phyloP scores from a whole-genome alignment of 768 basidiomycete species.

The Sarcomyxa edulis region DNA sequence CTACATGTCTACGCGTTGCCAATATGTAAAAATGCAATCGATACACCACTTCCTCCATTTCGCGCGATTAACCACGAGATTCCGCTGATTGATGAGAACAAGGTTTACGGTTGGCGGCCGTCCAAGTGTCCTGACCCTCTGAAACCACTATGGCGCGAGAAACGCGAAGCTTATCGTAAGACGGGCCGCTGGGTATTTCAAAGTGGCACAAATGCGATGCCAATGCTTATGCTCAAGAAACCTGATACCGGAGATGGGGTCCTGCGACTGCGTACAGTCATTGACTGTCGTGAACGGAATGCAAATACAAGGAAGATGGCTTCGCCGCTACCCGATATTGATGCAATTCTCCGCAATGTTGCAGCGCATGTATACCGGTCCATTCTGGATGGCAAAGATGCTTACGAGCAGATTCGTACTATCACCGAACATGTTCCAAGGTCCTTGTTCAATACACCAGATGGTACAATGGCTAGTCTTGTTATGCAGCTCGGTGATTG shows the following conservation, averaged over 20 bases:
- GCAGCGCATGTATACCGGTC: slow-evolving; percentile 17
- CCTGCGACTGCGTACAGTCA: slow-evolving; percentile 18
- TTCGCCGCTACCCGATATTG: slow-evolving; percentile 20
- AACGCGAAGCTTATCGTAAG: slow-evolving; percentile 5
- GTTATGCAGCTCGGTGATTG: slow-evolving; percentile 28
- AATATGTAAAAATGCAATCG: neutral
- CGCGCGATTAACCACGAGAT: slow-evolving; percentile 31
- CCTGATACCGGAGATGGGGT: neutral
- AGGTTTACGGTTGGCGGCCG: slow-evolving; percentile 17
- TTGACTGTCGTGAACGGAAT: slow-evolving; percentile 28
- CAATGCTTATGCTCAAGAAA: slow-evolving; percentile 1
- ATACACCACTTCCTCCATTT: slow-evolving; percentile 15
- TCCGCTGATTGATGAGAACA: slow-evolving; percentile 23
- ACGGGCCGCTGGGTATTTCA: slow-evolving; percentile 7
- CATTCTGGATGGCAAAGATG: slow-evolving; percentile 27
- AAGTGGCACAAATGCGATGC: slow-evolving; percentile 2
- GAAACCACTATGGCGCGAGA: slow-evolving; percentile 8
- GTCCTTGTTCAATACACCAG: slow-evolving; percentile 27
- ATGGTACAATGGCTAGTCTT: slow-evolving; percentile 37
- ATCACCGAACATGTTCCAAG: slow-evolving; percentile 20
- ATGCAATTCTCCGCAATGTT: slow-evolving; percentile 17
- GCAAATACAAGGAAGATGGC: slow-evolving; percentile 26
- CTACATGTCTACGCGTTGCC: neutral
- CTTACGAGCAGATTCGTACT: slow-evolving; percentile 31
- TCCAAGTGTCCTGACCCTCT: slow-evolving; percentile 9